These are phyloP conservation scores for Verticillium nonalfalfae DNA, from an alignment of 2,329 filamentous ascomycete genomes.

Conservation along the genomic window DNA sequence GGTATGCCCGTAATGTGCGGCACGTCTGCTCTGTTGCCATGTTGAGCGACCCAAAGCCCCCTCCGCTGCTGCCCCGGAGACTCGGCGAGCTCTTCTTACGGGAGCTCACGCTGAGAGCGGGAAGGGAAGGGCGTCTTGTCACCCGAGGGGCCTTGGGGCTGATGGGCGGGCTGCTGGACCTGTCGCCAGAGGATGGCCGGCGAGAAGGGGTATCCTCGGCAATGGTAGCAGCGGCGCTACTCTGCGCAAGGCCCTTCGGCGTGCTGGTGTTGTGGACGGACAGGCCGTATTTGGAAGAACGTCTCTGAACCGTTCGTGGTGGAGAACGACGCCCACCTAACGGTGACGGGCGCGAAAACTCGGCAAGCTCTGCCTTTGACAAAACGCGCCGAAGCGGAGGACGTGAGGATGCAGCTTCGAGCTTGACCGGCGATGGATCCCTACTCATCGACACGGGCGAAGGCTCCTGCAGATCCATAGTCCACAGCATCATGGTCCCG, in stretches of 20 bases:
- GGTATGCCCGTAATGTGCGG: constrained; percentile 54
- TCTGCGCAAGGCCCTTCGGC: constrained; percentile 29
- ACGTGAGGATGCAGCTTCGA: constrained; percentile 44
- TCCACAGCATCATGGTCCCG: constrained; percentile 79
- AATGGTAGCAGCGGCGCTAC: constrained; percentile 32
- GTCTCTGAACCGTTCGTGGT: constrained; percentile 45
- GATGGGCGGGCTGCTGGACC: constrained; percentile 39
- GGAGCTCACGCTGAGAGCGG: constrained; percentile 35
- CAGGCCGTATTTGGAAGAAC: constrained; percentile 46
- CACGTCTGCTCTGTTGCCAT: constrained; percentile 60
- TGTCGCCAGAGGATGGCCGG: constrained; percentile 35
- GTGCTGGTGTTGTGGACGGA: constrained; percentile 24
- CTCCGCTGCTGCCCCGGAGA: constrained; percentile 22
- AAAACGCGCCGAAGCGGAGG: constrained; percentile 80
- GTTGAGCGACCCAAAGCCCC: constrained; percentile 47
- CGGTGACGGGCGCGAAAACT: constrained; percentile 56
- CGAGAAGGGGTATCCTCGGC: constrained; percentile 42
- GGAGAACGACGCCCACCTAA: constrained; percentile 47
- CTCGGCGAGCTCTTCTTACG: constrained; percentile 46
- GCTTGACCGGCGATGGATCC: constrained; percentile 49
- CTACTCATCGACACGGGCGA: constrained; percentile 33
- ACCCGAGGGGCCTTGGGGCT: constrained; percentile 40
- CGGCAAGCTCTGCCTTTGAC: constrained; percentile 79
- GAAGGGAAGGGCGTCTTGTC: constrained; percentile 47
- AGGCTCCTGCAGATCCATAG: constrained; percentile 43